Percentiles rank a stretch among this genome's conserved stretches.
Evolutionary conservation across 75 land plant species (phyloP).

Genomic region (Ceratopteris richardii): DNA sequence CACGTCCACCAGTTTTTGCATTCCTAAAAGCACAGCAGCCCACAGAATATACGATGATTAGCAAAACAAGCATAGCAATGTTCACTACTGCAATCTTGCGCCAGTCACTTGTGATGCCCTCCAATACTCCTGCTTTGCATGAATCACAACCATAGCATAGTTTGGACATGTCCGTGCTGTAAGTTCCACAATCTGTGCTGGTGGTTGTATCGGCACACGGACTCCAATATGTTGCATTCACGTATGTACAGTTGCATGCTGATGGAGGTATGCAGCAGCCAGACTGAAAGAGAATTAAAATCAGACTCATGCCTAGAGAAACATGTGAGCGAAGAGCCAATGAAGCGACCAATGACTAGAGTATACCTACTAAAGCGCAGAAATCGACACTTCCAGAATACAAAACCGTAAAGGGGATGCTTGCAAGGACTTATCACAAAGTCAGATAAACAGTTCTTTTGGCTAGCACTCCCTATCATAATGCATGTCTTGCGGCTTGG

Average conservation of each 20-base stretch:
- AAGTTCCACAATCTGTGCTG: constrained; percentile 29
- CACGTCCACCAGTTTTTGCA: neutral
- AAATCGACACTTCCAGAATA: too few species aligned
- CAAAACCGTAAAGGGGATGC: too few species aligned
- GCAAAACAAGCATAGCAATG: constrained; percentile 48
- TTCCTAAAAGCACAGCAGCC: constrained; percentile 81
- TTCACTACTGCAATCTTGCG: constrained; percentile 56
- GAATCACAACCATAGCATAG: constrained; percentile 58
- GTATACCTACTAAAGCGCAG: too few species aligned
- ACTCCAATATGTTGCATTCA: constrained; percentile 41
- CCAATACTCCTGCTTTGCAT: constrained; percentile 65
- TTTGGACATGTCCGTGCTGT: constrained; percentile 25
- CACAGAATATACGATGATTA: constrained; percentile 53
- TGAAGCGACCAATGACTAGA: too few species aligned
- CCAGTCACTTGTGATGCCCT: constrained; percentile 54
- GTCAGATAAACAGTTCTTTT: too few species aligned
- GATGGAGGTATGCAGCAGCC: constrained; percentile 61
- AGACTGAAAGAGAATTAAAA: constrained; percentile 40
- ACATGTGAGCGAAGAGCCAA: too few species aligned
- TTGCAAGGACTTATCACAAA: too few species aligned
- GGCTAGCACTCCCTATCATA: too few species aligned
- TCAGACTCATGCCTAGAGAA: too few species aligned
- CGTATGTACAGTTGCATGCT: constrained; percentile 25
- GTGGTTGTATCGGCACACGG: neutral
- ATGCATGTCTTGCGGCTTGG: too few species aligned